Evolutionary conservation across 495 filamentous ascomycete genomes (phyloP), one percentile per base, ranked within the genome.

Genomic region (Talaromyces nanjingensis): DNA sequence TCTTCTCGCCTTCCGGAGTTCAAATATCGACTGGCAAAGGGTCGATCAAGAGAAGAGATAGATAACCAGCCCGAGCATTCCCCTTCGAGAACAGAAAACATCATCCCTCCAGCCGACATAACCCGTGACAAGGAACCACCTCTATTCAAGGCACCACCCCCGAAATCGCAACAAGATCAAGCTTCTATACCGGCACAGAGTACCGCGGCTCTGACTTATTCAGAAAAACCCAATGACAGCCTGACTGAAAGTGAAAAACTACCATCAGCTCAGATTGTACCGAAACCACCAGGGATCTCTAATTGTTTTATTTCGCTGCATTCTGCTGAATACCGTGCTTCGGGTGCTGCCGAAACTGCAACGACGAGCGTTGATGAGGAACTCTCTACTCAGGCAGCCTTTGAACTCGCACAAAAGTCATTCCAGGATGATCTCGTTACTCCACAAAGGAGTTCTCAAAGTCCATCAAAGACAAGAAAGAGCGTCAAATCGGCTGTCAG

Each of bases 311-410:
- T 68, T 25, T 81, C 78, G 0, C 69, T 81, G 27, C 73, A 79
- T 58, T 77, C 77, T 12, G 77, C 77, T 6, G 67, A 66, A 2
- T 57, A 74, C 18, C 69, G 69, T 5, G 76, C 71, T 29, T 45
- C 39, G 18, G 57, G 69, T 49, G 62, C 74, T 12, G 68, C 67
- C 6, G 37, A 64, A 12, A 64, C 65, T 9, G 59, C 55, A 1
- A 64, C 70, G n/a, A 64, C 67, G 3, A 72, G 65, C 62, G 65
- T 65, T 3, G 80, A 80, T 31, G 65, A 70, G 3, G 73, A 79
- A 25, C 69, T 82, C 22, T 81, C 80, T 1, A 84, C 81, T 1
- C 81, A 83, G 49, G 79, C 78, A 39, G 81, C 81, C 12, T 65
- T 82, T n/a, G 56, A 75, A 5, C 73, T 76, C 60, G 80, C 80